A percentile compares a stretch with the other conserved stretches of the same genome.
These are phyloP conservation scores for Chrysosporium keratinophilum DNA, from an alignment of 2,329 filamentous ascomycete genomes.

Conservation along the genomic window DNA sequence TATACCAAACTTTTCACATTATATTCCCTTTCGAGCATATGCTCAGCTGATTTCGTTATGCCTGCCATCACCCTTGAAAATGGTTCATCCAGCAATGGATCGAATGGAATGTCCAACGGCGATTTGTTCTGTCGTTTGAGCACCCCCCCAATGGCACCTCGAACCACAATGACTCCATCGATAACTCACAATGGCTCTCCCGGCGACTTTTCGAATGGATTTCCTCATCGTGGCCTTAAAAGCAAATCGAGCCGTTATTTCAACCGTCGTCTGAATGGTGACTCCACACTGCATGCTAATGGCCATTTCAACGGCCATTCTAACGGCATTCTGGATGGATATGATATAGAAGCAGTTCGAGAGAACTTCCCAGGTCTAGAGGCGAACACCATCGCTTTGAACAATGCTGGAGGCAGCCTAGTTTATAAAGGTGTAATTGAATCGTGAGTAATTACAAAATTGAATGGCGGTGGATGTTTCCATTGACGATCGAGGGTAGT, in stretches of 20 bases:
- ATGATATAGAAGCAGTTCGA: constrained; percentile 6
- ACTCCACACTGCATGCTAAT: background rate
- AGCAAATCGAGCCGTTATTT: constrained; percentile 6
- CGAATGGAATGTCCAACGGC: background rate
- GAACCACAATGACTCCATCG: background rate
- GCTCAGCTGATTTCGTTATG: background rate
- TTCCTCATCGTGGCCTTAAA: background rate
- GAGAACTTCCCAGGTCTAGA: constrained; percentile 3
- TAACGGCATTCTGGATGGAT: background rate
- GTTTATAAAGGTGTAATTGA: constrained; percentile 1
- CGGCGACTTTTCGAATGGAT: background rate
- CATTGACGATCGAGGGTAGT: background rate
- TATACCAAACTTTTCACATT: background rate
- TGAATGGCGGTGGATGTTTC: background rate
- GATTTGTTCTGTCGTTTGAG: background rate
- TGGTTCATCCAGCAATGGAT: background rate
- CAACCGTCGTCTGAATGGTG: constrained; percentile 3
- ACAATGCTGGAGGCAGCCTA: constrained; percentile 7
- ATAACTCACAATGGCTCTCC: background rate
- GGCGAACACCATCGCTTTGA: background rate
- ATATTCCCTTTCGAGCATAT: background rate
- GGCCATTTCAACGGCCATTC: background rate
- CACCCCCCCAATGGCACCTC: background rate
- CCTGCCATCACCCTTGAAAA: background rate
- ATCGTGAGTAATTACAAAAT: background rate